A percentile compares a stretch with the other conserved stretches of the same genome.
phyloP scores from a whole-genome alignment of 208 protist species.

The Kentomonas sorsogonicus region DNA sequence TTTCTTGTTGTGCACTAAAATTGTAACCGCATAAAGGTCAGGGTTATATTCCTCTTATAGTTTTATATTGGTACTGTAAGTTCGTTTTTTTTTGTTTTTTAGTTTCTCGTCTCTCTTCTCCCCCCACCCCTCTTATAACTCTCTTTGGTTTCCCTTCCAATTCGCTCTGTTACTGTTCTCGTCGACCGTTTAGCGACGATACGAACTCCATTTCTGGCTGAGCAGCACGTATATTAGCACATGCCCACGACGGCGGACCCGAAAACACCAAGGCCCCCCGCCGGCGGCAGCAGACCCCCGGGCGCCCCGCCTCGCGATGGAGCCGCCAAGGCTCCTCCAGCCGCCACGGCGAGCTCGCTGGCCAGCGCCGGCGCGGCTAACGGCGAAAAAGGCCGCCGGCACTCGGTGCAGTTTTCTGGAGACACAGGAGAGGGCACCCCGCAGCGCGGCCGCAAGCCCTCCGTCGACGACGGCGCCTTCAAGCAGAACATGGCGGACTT shows the following conservation, averaged over 20 bases:
- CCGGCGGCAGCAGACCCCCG: too few relatives aligned
- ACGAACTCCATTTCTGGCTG: background rate
- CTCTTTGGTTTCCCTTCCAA: conserved; percentile 3
- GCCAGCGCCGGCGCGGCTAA: background rate
- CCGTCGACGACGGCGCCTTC: conserved; percentile 11
- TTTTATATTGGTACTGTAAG: background rate
- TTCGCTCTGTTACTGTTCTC: conserved; percentile 5
- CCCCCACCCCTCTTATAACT: background rate
- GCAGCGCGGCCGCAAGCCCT: background rate
- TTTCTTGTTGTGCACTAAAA: conserved; percentile 1
- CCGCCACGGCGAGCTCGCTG: too few relatives aligned
- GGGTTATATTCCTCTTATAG: background rate
- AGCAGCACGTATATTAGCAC: conserved; percentile 1
- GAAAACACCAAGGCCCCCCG: too few relatives aligned
- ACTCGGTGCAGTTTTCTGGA: conserved; percentile 21
- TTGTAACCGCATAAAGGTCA: too few relatives aligned
- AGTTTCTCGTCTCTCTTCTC: background rate
- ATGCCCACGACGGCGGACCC: too few relatives aligned
- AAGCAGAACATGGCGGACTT: conserved; percentile 37
- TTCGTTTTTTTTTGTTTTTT: background rate
- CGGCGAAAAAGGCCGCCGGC: background rate
- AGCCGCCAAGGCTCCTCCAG: too few relatives aligned
- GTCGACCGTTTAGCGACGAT: background rate
- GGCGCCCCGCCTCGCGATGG: too few relatives aligned
- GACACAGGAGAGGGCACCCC: background rate